Evolutionary conservation across 1,139 yeast genomes (phyloP).

Genomic region (Lodderomyces parapsilosis): DNA sequence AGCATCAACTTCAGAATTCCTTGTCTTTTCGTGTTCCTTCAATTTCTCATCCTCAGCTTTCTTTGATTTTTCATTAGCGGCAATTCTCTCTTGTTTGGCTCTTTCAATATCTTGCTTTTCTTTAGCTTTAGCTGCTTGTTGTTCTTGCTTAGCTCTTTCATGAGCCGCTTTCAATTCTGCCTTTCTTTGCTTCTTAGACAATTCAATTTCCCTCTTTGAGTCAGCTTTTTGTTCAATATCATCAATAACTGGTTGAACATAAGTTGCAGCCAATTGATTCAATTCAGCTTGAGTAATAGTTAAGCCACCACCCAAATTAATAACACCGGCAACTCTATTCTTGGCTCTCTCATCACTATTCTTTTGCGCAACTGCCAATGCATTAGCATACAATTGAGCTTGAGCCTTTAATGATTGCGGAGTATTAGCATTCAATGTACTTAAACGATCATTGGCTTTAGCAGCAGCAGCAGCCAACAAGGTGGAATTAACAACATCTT

Average conservation of each 20-base stretch:
- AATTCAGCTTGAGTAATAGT: slow-evolving; percentile 75
- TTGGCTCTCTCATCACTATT: slow-evolving; percentile 57
- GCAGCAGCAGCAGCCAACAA: slow-evolving; percentile 62
- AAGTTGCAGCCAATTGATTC: slow-evolving; percentile 74
- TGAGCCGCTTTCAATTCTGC: slow-evolving; percentile 35
- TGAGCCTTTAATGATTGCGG: slow-evolving; percentile 39
- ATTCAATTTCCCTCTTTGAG: slow-evolving; percentile 67
- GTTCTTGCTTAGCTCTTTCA: slow-evolving; percentile 49
- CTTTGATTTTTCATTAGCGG: slow-evolving; percentile 40
- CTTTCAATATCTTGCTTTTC: slow-evolving; percentile 38
- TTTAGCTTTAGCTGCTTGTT: slow-evolving; percentile 50
- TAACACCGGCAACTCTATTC: slow-evolving; percentile 48
- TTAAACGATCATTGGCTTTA: slow-evolving; percentile 55
- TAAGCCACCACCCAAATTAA: slow-evolving; percentile 88
- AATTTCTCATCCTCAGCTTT: slow-evolving; percentile 39
- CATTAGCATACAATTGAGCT: slow-evolving; percentile 45
- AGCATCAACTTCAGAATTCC: slow-evolving; percentile 38
- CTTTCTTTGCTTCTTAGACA: slow-evolving; percentile 28
- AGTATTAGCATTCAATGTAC: slow-evolving; percentile 33
- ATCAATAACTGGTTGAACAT: slow-evolving; percentile 81
- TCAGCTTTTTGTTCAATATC: slow-evolving; percentile 73
- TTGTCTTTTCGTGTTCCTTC: slow-evolving; percentile 28
- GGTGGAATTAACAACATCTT: slow-evolving; percentile 50
- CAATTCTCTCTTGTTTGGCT: slow-evolving; percentile 38
- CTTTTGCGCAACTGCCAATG: slow-evolving; percentile 67